Conservation (phyloP, 2,329 filamentous ascomycete genomes). For the Colletotrichum horii region DNA sequence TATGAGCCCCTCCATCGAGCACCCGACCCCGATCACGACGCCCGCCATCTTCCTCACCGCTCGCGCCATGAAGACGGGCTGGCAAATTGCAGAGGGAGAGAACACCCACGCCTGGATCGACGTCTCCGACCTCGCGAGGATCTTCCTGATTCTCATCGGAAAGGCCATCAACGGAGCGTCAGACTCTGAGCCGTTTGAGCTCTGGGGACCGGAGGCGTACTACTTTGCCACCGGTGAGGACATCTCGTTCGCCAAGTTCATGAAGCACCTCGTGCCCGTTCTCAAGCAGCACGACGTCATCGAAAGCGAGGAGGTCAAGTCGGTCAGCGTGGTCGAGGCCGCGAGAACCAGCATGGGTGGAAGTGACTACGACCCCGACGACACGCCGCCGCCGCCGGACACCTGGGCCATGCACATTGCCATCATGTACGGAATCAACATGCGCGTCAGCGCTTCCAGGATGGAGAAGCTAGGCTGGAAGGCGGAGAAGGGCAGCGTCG, state of each 20-base stretch:
- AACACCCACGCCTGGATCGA: conserved; percentile 12
- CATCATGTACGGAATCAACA: conserved; percentile 17
- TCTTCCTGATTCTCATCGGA: background rate
- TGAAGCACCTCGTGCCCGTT: background rate
- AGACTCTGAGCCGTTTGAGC: background rate
- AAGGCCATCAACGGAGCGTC: background rate
- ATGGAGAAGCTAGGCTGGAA: conserved; percentile 5
- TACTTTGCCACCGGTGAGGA: background rate
- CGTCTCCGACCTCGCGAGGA: background rate
- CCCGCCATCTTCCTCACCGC: conserved; percentile 13
- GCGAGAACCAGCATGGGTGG: background rate
- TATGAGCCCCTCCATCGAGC: conserved; percentile 21
- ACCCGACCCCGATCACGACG: conserved; percentile 23
- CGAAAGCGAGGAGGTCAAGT: background rate
- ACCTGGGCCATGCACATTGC: conserved; percentile 13
- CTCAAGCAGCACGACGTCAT: background rate
- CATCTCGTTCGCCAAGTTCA: background rate
- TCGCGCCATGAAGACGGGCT: conserved; percentile 7
- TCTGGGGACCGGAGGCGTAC: conserved; percentile 2
- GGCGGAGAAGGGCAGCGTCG: background rate
- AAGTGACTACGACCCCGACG: background rate
- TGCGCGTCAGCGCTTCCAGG: background rate
- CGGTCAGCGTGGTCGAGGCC: background rate
- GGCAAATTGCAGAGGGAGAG: conserved; percentile 3
- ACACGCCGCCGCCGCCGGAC: conserved; percentile 1